Percentiles rank a stretch among this genome's conserved stretches.
Evolutionary conservation across 495 filamentous ascomycete genomes (phyloP).

Genomic region (Penicillium paxilli): DNA sequence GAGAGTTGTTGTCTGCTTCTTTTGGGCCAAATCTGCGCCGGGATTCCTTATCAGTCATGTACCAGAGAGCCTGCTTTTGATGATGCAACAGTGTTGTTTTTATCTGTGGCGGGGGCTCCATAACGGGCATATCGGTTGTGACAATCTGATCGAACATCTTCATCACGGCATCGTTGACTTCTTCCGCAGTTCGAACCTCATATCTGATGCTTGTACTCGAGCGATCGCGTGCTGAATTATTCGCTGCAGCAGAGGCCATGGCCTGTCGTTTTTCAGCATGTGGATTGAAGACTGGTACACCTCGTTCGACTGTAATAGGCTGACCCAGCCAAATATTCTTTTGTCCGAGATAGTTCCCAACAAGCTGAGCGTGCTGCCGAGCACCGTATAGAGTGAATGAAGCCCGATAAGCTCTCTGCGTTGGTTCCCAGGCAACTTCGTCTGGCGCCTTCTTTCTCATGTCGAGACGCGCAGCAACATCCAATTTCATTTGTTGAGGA

Average conservation of each 20-base stretch:
- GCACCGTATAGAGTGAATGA: constrained; percentile 80
- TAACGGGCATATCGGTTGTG: constrained; percentile 71
- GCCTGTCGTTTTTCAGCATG: constrained; percentile 52
- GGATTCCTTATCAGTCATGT: constrained; percentile 81
- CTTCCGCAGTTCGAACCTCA: constrained; percentile 70
- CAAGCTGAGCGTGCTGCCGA: constrained; percentile 56
- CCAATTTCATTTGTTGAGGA: constrained; percentile 53
- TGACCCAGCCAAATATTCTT: constrained; percentile 64
- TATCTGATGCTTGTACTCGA: constrained; percentile 35
- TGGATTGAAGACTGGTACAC: constrained; percentile 68
- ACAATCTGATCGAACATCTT: constrained; percentile 85
- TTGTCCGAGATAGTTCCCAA: constrained; percentile 67
- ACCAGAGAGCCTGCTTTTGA: constrained; percentile 88
- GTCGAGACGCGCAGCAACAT: constrained; percentile 66
- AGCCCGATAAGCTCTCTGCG: constrained; percentile 53
- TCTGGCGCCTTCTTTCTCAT: constrained; percentile 53
- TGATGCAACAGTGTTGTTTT: constrained; percentile 75
- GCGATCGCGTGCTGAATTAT: constrained; percentile 20
- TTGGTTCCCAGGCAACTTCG: constrained; percentile 57
- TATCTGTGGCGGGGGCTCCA: constrained; percentile 63
- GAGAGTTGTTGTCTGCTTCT: constrained; percentile 62
- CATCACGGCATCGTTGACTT: constrained; percentile 79
- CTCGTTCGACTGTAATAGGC: constrained; percentile 62
- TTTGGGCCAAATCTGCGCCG: constrained; percentile 54
- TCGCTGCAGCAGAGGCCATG: constrained; percentile 23